phyloP scores from a whole-genome alignment of 768 basidiomycete genomes.

The Leccinum boreale region DNA sequence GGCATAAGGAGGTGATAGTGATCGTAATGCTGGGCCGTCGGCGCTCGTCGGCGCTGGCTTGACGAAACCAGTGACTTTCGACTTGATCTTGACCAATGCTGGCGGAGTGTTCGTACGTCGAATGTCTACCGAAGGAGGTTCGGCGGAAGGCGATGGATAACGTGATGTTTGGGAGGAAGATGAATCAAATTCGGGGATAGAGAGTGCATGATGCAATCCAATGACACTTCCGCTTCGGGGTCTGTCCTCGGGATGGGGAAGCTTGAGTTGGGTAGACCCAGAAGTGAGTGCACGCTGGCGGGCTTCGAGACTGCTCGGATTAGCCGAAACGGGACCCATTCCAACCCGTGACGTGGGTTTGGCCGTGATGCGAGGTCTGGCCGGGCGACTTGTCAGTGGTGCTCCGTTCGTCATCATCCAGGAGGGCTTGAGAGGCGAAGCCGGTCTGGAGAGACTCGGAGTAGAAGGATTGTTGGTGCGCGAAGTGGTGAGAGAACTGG shows the following conservation, averaged over 20 bases:
- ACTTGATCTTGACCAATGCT: slow-evolving; percentile 45
- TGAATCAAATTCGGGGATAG: slow-evolving; percentile 20
- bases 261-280: slow-evolving; percentile 20
- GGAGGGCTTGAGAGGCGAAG: slow-evolving; percentile 37
- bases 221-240: slow-evolving; percentile 29
- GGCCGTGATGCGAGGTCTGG: slow-evolving; percentile 24
- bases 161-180: slow-evolving; percentile 13
- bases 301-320: slow-evolving; percentile 17
- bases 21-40: slow-evolving; percentile 38
- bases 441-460: slow-evolving; percentile 41
- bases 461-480: slow-evolving; percentile 31
- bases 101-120: slow-evolving; percentile 17
- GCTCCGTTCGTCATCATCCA: slow-evolving; percentile 33
- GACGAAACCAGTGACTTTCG: slow-evolving; percentile 55
- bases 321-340: slow-evolving; percentile 6
- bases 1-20: slow-evolving; percentile 30
- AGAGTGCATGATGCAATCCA: slow-evolving; percentile 24
- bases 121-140: slow-evolving; percentile 8
- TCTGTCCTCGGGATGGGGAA: slow-evolving; percentile 32
- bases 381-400: slow-evolving; percentile 20
- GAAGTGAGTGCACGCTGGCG: slow-evolving; percentile 32
- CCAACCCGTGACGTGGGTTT: slow-evolving; percentile 31
- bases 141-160: slow-evolving; percentile 15
- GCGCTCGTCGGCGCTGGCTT: slow-evolving; percentile 26
- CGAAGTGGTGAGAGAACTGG: slow-evolving; percentile 16